phyloP scores from a whole-genome alignment of 202 grass and related monocot species.

The Digitaria exilis region DNA sequence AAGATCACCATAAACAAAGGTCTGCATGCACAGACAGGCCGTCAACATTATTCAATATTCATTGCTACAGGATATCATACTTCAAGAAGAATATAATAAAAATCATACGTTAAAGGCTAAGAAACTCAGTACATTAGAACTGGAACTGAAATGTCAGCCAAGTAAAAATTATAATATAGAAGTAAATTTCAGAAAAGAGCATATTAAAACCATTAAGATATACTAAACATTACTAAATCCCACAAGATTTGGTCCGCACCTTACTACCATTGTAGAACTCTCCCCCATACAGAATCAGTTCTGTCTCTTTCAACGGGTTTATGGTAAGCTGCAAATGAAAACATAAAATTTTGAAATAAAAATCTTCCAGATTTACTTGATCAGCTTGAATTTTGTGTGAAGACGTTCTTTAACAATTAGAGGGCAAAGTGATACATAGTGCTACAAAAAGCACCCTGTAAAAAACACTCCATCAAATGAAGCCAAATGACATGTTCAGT shows the following conservation, averaged over 20 bases:
- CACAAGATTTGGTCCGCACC: slow-evolving; percentile 45
- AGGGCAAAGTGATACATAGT: not conserved
- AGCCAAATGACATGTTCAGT: slow-evolving; percentile 7
- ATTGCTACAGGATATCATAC: not conserved
- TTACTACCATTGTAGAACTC: slow-evolving; percentile 98
- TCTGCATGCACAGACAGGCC: slow-evolving; percentile 66
- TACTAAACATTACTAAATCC: not conserved
- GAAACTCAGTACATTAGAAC: not conserved
- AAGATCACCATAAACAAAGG: slow-evolving; percentile 98
- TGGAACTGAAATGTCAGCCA: not conserved
- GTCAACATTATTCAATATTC: slow-evolving; percentile 14
- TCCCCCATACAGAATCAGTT: slow-evolving; percentile 90
- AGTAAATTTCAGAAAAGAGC: slow-evolving; percentile 5
- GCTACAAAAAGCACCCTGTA: not conserved
- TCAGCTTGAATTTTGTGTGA: not conserved
- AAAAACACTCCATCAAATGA: slow-evolving; percentile 7
- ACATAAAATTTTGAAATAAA: slow-evolving; percentile 7
- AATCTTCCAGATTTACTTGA: slow-evolving; percentile 1
- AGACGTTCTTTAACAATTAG: not conserved
- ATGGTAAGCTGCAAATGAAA: slow-evolving; percentile 66
- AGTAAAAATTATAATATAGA: not conserved
- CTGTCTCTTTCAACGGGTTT: slow-evolving; percentile 81
- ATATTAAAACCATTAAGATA: not conserved
- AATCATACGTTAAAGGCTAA: not conserved
- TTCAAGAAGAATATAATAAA: slow-evolving; percentile 21